Conservation (phyloP, 345 rosid genomes). For the Iberis pinnata region DNA sequence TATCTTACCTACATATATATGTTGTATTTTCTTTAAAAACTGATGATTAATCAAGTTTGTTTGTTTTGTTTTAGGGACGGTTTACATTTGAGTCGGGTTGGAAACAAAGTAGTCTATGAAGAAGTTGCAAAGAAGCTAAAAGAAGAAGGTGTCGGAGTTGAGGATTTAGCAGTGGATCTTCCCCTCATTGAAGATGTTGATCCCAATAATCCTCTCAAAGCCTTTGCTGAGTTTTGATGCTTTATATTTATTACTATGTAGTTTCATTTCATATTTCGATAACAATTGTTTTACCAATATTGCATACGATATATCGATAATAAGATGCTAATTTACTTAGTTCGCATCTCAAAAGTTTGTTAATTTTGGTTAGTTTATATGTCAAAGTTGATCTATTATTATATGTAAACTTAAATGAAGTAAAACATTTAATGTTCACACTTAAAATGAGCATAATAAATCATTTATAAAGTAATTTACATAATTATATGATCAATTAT, state of each 20-base stretch:
- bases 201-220: slow-evolving; percentile 49
- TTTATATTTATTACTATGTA: not conserved
- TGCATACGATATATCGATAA: no score
- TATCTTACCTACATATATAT: not conserved
- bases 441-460: no score
- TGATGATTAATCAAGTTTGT: not conserved
- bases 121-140: slow-evolving; percentile 55
- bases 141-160: slow-evolving; percentile 45
- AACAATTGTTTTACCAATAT: not conserved
- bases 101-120: slow-evolving; percentile 64
- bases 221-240: slow-evolving; percentile 37
- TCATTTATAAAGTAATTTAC: no score
- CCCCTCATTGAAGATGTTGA: slow-evolving; percentile 57
- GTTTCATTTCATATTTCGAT: not conserved
- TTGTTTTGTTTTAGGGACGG: slow-evolving; percentile 52
- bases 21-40: not conserved
- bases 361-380: no score
- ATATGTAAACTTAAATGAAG: no score
- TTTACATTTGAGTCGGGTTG: slow-evolving; percentile 51
- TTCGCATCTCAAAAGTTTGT: no score
- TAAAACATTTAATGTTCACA: no score
- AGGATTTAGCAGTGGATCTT: slow-evolving; percentile 48
- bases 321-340: no score
- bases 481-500: no score
- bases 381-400: no score